A percentile compares a stretch with the other conserved stretches of the same genome.
Conservation (phyloP, 73 alveolate species). For the Tetrahymena thermophila region DNA sequence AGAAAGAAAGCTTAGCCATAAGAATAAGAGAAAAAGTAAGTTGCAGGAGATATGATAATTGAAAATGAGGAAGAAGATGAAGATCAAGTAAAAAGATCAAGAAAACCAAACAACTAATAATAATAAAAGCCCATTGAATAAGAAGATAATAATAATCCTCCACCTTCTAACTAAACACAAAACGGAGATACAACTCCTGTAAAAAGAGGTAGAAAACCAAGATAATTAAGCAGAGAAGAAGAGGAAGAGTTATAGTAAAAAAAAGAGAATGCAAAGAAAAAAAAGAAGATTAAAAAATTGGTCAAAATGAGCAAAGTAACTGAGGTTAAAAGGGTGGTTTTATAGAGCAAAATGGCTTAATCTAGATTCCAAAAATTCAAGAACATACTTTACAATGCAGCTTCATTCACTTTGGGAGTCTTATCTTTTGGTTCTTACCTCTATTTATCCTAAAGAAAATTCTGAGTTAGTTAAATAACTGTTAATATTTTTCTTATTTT, state of each 20-base stretch:
- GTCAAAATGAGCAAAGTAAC: background rate
- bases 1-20: background rate
- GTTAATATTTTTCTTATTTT: background rate
- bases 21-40: background rate
- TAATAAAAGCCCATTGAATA: background rate
- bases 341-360: background rate
- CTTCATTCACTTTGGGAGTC: background rate
- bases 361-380: background rate
- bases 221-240: background rate
- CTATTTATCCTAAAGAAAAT: background rate
- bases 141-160: background rate
- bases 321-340: background rate
- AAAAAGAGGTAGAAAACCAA: background rate
- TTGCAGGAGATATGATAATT: background rate
- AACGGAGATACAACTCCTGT: background rate
- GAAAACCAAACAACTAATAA: background rate
- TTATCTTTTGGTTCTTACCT: background rate
- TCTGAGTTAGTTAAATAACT: background rate
- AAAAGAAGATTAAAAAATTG: background rate
- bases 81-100: background rate
- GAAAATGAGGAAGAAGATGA: background rate
- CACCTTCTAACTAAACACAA: background rate
- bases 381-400: background rate
- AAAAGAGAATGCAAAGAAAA: background rate
- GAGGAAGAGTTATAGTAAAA: background rate